Conservation (phyloP, 2,329 filamentous ascomycete genomes). For the Pezicula neosporulosa region DNA sequence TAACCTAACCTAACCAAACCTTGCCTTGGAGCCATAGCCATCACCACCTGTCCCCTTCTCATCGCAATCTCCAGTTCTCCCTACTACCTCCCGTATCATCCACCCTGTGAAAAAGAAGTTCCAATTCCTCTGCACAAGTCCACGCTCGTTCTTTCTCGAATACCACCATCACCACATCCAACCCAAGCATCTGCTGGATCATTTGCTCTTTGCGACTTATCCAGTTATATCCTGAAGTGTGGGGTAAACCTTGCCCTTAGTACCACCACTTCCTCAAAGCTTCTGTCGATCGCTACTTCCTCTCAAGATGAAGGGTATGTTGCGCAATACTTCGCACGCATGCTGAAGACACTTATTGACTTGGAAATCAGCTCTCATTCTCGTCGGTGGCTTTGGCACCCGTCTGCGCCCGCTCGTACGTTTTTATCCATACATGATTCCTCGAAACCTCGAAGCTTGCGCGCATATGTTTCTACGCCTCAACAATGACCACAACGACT, state of each 20-base stretch:
- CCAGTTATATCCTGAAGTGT: conserved; percentile 5
- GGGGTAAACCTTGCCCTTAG: conserved; percentile 8
- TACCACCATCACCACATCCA: not conserved
- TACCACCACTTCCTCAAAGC: not conserved
- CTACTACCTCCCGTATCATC: too few relatives aligned
- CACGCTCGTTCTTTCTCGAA: not conserved
- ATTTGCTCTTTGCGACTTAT: conserved; percentile 1
- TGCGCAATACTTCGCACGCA: not conserved
- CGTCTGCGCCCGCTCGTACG: conserved; percentile 92
- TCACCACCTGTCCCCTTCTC: too few relatives aligned
- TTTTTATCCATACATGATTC: conserved; percentile 23
- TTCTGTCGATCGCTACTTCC: conserved; percentile 9
- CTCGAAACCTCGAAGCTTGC: conserved; percentile 10
- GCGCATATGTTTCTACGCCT: conserved; percentile 15
- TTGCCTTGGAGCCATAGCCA: too few relatives aligned
- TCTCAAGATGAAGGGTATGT: conserved; percentile 29
- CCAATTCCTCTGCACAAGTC: too few relatives aligned
- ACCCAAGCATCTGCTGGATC: not conserved
- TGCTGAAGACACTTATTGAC: conserved; percentile 12
- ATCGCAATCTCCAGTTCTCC: too few relatives aligned
- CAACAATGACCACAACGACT: conserved; percentile 21
- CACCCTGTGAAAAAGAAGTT: too few relatives aligned
- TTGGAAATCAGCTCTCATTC: conserved; percentile 74
- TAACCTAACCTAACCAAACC: too few relatives aligned
- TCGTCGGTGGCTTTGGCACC: conserved; percentile 98